Conservation (phyloP, 306 rosid genomes). For the Casuarina glauca region DNA sequence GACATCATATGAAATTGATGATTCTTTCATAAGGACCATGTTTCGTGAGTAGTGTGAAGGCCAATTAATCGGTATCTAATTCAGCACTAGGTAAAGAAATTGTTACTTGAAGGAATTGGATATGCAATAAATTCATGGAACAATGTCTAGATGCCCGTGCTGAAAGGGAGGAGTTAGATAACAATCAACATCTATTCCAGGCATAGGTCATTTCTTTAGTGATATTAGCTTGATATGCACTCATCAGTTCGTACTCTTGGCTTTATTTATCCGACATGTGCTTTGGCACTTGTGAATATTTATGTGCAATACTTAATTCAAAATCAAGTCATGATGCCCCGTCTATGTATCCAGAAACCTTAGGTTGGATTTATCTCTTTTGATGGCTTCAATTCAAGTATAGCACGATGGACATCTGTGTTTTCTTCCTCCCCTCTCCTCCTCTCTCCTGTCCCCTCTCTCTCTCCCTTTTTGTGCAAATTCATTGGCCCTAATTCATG, state of each 20-base stretch:
- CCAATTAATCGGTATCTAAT: neutral
- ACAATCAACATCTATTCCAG: neutral
- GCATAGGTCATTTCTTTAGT: neutral
- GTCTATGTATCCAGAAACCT: neutral
- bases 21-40: neutral
- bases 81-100: neutral
- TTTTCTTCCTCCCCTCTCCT: neutral
- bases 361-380: neutral
- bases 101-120: neutral
- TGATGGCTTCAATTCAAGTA: neutral
- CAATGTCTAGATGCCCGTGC: neutral
- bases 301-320: neutral
- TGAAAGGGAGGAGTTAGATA: neutral
- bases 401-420: neutral
- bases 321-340: neutral
- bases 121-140: neutral
- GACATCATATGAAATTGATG: neutral
- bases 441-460: too few species aligned
- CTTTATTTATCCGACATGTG: neutral
- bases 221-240: neutral
- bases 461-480: neutral
- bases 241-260: neutral
- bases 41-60: neutral
- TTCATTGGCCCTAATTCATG: neutral
- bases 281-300: neutral